phyloP scores from a whole-genome alignment of 228 moss, liverwort and hornwort species.

The Sphagnum fallax region DNA sequence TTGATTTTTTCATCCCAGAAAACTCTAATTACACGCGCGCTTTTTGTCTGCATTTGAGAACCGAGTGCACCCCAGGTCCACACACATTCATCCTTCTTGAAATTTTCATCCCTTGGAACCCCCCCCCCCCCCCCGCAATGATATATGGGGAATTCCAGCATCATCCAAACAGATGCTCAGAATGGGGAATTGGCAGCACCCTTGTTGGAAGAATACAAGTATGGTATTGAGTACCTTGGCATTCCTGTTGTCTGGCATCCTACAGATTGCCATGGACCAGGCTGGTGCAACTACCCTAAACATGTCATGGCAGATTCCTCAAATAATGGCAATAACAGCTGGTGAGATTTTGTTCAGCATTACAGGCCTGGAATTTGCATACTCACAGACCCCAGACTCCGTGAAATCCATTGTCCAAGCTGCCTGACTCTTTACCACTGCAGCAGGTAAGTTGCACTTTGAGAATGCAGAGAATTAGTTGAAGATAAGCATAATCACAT shows the following conservation, averaged over 20 bases:
- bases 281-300: conserved; percentile 30
- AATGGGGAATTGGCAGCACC: no score
- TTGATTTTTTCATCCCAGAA: no score
- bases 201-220: conserved; percentile 11
- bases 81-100: no score
- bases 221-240: conserved; percentile 58
- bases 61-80: no score
- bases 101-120: no score
- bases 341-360: conserved; percentile 98
- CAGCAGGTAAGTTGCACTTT: conserved; percentile 54
- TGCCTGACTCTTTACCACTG: conserved; percentile 72
- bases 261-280: conserved; percentile 59
- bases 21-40: no score
- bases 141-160: no score
- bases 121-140: no score
- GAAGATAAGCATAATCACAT: no score
- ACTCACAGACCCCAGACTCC: conserved; percentile 81
- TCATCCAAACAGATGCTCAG: no score
- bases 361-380: conserved; percentile 90
- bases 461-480: no score
- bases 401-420: conserved; percentile 92
- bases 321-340: conserved; percentile 67
- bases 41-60: no score
- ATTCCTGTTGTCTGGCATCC: conserved; percentile 63
- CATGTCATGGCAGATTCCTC: conserved; percentile 83